Evolutionary conservation across 2,329 filamentous ascomycete species (phyloP).

Genomic region (Aspergillus chevalieri): DNA sequence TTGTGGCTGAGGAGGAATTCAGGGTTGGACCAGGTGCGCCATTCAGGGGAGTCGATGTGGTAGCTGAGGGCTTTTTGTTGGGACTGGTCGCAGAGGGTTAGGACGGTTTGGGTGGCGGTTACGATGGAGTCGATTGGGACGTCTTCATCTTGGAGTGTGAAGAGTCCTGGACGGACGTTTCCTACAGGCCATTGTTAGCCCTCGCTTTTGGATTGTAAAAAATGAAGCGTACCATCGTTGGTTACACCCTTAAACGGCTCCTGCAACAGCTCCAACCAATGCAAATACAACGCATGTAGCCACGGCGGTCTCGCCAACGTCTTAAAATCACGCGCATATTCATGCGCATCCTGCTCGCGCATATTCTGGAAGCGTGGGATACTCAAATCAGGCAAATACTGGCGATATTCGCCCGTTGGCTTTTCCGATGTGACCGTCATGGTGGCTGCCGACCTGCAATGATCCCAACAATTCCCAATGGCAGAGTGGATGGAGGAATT

Average conservation of each 20-base stretch:
- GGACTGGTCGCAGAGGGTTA: constrained; percentile 42
- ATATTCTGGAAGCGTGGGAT: constrained; percentile 58
- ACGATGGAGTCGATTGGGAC: constrained; percentile 56
- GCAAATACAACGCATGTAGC: constrained; percentile 56
- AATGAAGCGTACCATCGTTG: constrained; percentile 50
- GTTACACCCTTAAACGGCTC: constrained; percentile 69
- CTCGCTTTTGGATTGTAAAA: neutral
- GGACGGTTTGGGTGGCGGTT: constrained; percentile 42
- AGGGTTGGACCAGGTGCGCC: constrained; percentile 67
- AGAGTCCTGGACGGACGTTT: constrained; percentile 49
- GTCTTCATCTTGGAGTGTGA: constrained; percentile 57
- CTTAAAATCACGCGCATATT: constrained; percentile 58
- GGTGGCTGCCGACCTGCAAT: neutral
- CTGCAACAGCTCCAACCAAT: constrained; percentile 52
- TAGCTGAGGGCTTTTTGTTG: constrained; percentile 49
- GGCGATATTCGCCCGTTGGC: constrained; percentile 45
- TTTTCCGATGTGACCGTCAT: constrained; percentile 3
- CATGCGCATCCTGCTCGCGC: constrained; percentile 56
- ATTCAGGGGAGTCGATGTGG: constrained; percentile 64
- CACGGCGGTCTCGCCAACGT: constrained; percentile 57
- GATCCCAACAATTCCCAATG: neutral
- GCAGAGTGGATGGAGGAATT: neutral
- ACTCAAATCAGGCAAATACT: constrained; percentile 57
- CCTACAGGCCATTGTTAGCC: constrained; percentile 22
- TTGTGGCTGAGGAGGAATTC: constrained; percentile 65